phyloP scores from a whole-genome alignment of 208 protist genomes.

The Phytomonas francai region DNA sequence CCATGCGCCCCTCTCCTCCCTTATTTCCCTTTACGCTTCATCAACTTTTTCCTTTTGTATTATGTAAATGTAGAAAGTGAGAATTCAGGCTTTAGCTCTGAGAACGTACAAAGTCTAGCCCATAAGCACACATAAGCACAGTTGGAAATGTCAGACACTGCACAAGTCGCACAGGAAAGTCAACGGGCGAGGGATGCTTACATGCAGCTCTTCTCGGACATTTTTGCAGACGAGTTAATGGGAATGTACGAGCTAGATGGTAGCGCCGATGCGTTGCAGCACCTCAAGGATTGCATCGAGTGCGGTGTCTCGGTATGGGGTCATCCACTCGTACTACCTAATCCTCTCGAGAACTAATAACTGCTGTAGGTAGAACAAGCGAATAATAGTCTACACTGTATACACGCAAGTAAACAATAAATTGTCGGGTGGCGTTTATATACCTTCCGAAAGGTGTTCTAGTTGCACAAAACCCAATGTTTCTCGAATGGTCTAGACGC shows the following conservation, averaged over 20 bases:
- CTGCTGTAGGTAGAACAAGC: slow-evolving; percentile 13
- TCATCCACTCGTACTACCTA: slow-evolving; percentile 36
- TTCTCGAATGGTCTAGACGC: neutral
- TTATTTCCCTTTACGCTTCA: slow-evolving; percentile 3
- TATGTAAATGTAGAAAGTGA: neutral
- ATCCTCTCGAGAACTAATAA: slow-evolving; percentile 18
- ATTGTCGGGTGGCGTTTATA: neutral
- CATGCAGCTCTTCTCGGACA: slow-evolving; percentile 83
- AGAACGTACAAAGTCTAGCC: neutral
- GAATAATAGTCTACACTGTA: neutral
- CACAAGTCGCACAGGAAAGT: slow-evolving; percentile 17
- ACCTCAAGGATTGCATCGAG: slow-evolving; percentile 78
- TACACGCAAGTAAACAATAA: neutral
- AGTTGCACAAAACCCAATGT: neutral
- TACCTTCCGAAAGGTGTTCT: neutral
- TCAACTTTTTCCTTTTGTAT: neutral
- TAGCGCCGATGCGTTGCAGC: slow-evolving; percentile 62
- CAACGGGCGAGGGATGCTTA: slow-evolving; percentile 68
- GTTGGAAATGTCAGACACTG: slow-evolving; percentile 17
- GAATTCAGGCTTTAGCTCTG: neutral
- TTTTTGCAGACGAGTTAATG: slow-evolving; percentile 74
- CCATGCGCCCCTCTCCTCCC: slow-evolving; percentile 3
- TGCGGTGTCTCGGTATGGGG: slow-evolving; percentile 76
- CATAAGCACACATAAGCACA: neutral
- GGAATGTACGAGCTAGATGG: slow-evolving; percentile 77